phyloP scores from a whole-genome alignment of 148 eudicot species.

The Cornus florida region DNA sequence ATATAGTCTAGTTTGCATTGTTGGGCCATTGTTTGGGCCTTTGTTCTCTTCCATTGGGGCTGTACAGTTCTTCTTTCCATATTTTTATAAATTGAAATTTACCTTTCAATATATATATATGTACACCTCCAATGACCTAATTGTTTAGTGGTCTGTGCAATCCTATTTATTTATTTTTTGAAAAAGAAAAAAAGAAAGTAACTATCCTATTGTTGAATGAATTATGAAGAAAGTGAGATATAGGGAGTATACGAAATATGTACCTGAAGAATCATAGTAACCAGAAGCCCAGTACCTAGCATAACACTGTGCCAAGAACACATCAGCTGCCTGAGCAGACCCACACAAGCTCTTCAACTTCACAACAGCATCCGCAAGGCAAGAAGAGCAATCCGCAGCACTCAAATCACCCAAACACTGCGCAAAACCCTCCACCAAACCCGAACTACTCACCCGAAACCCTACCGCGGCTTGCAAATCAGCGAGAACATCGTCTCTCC shows the following conservation, averaged over 20 bases:
- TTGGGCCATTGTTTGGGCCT: too few species aligned
- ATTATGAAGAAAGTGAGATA: neutral
- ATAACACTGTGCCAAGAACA: conserved; percentile 79
- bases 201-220: neutral
- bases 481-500: conserved; percentile 64
- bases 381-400: conserved; percentile 47
- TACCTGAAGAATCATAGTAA: conserved; percentile 62
- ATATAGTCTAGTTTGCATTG: too few species aligned
- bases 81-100: too few species aligned
- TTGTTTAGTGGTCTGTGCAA: too few species aligned
- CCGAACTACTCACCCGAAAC: conserved; percentile 54
- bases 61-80: too few species aligned
- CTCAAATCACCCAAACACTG: conserved; percentile 81
- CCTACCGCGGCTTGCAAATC: conserved; percentile 48
- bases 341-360: conserved; percentile 73
- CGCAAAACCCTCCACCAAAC: conserved; percentile 67
- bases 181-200: too few species aligned
- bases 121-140: too few species aligned
- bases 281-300: conserved; percentile 85
- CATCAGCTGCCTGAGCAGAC: conserved; percentile 65
- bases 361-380: conserved; percentile 54
- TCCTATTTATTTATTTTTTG: too few species aligned
- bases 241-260: neutral
- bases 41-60: too few species aligned
- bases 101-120: too few species aligned